Evolutionary conservation across 345 rosid species (phyloP).

Genomic region (Punica granatum): DNA sequence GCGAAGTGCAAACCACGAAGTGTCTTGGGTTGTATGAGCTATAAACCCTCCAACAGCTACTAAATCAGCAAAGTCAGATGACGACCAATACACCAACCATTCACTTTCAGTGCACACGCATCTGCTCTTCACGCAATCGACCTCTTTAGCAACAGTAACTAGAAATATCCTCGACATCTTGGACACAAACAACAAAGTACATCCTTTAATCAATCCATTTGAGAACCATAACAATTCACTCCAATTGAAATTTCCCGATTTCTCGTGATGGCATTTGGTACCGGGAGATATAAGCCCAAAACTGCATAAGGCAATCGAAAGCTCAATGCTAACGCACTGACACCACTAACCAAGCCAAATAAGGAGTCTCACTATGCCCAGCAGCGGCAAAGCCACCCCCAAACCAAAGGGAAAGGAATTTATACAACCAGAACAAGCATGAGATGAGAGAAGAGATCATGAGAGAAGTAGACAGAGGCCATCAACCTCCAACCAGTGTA

Average conservation of each 20-base stretch:
- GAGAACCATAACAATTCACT: no score
- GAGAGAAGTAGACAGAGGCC: not conserved
- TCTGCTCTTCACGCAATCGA: not conserved
- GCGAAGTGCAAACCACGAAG: no score
- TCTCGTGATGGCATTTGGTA: no score
- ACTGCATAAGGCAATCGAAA: no score
- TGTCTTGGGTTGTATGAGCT: no score
- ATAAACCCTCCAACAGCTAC: not conserved
- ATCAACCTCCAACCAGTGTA: constrained; percentile 62
- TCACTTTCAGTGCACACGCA: not conserved
- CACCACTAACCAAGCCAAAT: not conserved
- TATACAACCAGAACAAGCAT: not conserved
- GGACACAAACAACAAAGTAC: not conserved
- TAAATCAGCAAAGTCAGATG: not conserved
- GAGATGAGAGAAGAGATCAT: not conserved
- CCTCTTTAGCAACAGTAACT: not conserved
- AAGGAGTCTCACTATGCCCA: no score
- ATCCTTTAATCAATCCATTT: not conserved
- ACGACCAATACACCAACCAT: not conserved
- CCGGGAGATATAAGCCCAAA: no score
- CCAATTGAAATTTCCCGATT: no score
- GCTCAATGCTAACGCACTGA: not conserved
- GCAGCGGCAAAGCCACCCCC: no score
- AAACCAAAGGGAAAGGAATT: no score
- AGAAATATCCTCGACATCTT: not conserved